Evolutionary conservation across 441 rosid genomes (phyloP).

Genomic region (Bruguiera hainesii): DNA sequence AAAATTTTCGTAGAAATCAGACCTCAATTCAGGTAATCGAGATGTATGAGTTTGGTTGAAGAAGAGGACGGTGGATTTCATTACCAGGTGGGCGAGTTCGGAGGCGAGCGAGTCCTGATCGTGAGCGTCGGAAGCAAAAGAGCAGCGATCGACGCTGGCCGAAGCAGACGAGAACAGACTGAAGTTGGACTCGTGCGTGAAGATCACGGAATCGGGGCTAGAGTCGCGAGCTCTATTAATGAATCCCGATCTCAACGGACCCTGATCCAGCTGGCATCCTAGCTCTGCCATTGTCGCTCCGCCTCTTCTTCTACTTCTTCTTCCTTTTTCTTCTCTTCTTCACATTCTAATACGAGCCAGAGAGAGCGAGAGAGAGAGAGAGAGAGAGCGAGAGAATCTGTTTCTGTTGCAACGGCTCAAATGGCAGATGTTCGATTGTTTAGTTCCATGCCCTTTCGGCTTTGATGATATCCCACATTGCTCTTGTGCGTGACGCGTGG

Average conservation of each 20-base stretch:
- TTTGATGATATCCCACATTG: no score
- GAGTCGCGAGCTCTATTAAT: conserved; percentile 45
- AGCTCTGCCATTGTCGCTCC: conserved; percentile 44
- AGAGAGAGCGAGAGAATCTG: background rate
- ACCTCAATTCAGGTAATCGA: no score
- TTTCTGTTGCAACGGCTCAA: background rate
- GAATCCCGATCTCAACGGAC: conserved; percentile 33
- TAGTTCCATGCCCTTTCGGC: background rate
- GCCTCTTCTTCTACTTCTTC: background rate
- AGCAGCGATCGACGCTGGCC: conserved; percentile 88
- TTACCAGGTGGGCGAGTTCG: conserved; percentile 59
- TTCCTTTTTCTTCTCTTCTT: background rate
- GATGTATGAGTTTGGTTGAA: no score
- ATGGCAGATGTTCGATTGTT: conserved; percentile 20
- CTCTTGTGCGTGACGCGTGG: background rate
- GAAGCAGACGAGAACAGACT: conserved; percentile 90
- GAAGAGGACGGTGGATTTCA: background rate
- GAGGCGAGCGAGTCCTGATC: conserved; percentile 65
- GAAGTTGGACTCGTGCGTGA: conserved; percentile 74
- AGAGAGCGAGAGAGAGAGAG: conserved; percentile 3
- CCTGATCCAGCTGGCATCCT: conserved; percentile 26
- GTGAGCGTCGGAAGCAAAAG: conserved; percentile 74
- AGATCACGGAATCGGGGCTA: conserved; percentile 81
- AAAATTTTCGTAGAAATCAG: no score
- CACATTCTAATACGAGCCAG: conserved; percentile 8